These are phyloP conservation scores for Cinnamomum chago DNA, from an alignment of 164 flowering plant species.

Conservation along the genomic window DNA sequence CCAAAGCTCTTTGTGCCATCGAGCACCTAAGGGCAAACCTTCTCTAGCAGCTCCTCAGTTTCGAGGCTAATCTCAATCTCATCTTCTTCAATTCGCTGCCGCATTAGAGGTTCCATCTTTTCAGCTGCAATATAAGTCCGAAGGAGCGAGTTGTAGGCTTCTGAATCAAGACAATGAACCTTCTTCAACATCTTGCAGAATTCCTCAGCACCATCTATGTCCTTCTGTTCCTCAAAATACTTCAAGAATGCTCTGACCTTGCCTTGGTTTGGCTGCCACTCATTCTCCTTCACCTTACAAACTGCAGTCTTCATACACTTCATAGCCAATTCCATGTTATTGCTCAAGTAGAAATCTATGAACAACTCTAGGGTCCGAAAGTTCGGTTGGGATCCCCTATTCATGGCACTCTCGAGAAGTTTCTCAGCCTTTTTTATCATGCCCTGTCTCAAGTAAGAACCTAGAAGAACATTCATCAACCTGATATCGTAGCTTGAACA, in stretches of 20 bases:
- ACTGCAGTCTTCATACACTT: conserved; percentile 34
- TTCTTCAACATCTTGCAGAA: conserved; percentile 45
- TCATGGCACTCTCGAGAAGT: conserved; percentile 27
- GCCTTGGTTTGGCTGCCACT: conserved; percentile 40
- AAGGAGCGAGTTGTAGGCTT: conserved; percentile 34
- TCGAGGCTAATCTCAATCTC: conserved; percentile 41
- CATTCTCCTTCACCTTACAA: conserved; percentile 18
- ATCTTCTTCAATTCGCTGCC: conserved; percentile 40
- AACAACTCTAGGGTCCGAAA: conserved; percentile 36
- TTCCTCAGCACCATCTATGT: conserved; percentile 53
- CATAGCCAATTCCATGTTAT: conserved; percentile 36
- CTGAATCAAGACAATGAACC: conserved; percentile 27
- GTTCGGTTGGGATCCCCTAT: conserved; percentile 27
- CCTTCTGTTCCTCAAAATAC: conserved; percentile 36
- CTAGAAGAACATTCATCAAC: conserved; percentile 33
- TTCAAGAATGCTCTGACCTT: conserved; percentile 33
- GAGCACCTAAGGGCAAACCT: conserved; percentile 22
- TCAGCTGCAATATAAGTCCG: conserved; percentile 47
- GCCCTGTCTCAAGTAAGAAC: conserved; percentile 34
- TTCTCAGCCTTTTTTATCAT: conserved; percentile 56
- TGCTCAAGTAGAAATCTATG: conserved; percentile 37
- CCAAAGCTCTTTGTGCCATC: background rate
- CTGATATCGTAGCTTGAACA: conserved; percentile 44
- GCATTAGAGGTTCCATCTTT: conserved; percentile 37
- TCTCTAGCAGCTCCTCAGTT: conserved; percentile 39